These are phyloP conservation scores for Clavariopsis aquatica DNA, from an alignment of 495 filamentous ascomycete species.

Conservation along the genomic window DNA sequence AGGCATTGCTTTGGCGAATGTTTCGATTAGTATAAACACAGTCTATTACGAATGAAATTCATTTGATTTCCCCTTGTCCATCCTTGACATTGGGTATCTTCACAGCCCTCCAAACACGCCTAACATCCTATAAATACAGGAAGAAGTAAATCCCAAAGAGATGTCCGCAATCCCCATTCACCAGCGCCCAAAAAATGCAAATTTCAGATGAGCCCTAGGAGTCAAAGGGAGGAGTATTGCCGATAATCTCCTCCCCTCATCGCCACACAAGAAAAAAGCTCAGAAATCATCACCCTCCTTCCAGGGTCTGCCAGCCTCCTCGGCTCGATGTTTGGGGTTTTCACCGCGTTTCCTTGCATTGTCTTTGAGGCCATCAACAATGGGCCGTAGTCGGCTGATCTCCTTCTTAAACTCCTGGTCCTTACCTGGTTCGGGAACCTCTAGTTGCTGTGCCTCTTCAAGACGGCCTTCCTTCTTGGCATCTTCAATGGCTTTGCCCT, in stretches of 20 bases:
- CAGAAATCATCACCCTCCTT: constrained; percentile 56
- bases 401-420: constrained; percentile 44
- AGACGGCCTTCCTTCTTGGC: constrained; percentile 41
- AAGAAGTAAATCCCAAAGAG: neutral
- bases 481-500: constrained; percentile 41
- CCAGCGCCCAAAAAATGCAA: constrained; percentile 9
- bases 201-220: neutral
- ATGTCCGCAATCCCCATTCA: neutral
- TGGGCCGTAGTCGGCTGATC: constrained; percentile 44
- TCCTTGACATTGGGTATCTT: neutral
- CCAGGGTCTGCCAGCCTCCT: constrained; percentile 56
- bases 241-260: neutral
- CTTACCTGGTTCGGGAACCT: constrained; percentile 47
- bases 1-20: too few species aligned
- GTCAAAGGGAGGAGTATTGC: neutral
- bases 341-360: constrained; percentile 55
- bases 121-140: neutral
- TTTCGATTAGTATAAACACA: too few species aligned
- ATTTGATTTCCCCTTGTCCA: neutral
- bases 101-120: neutral
- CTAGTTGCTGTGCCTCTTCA: constrained; percentile 45
- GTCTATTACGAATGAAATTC: neutral
- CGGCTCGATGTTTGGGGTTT: constrained; percentile 54
- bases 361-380: constrained; percentile 45
- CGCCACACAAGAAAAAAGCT: neutral